These are phyloP conservation scores for Quercus ilex DNA, from an alignment of 306 rosid genomes.

Conservation along the genomic window DNA sequence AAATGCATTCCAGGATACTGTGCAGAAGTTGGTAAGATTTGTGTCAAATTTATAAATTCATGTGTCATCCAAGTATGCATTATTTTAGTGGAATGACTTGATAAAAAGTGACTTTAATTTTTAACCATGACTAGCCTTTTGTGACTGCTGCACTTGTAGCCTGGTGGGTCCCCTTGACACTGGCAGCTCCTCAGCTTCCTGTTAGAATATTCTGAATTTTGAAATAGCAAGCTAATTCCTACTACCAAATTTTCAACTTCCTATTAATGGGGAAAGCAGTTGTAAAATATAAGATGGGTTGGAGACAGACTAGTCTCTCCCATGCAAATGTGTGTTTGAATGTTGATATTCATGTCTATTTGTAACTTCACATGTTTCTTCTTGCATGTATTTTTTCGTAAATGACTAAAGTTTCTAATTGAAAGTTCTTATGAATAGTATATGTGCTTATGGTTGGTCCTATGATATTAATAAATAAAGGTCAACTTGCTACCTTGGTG, in stretches of 20 bases:
- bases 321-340: background rate
- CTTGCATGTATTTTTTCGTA: background rate
- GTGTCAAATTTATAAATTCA: background rate
- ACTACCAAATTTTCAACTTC: background rate
- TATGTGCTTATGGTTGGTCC: no score
- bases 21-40: slow-evolving; percentile 60
- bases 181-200: background rate
- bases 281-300: no score
- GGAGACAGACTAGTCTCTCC: background rate
- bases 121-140: background rate
- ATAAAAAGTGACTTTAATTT: background rate
- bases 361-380: background rate
- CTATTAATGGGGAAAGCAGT: no score
- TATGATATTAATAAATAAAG: no score
- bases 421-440: background rate
- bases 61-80: background rate
- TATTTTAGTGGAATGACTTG: background rate
- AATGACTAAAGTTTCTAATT: background rate
- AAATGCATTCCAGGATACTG: slow-evolving; percentile 59
- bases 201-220: background rate
- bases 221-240: background rate
- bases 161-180: background rate
- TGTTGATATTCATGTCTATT: background rate
- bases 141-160: background rate
- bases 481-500: background rate